Base-by-base conservation (phyloP, 305 asterid genomes). In the Fraxinus latifolia region DNA sequence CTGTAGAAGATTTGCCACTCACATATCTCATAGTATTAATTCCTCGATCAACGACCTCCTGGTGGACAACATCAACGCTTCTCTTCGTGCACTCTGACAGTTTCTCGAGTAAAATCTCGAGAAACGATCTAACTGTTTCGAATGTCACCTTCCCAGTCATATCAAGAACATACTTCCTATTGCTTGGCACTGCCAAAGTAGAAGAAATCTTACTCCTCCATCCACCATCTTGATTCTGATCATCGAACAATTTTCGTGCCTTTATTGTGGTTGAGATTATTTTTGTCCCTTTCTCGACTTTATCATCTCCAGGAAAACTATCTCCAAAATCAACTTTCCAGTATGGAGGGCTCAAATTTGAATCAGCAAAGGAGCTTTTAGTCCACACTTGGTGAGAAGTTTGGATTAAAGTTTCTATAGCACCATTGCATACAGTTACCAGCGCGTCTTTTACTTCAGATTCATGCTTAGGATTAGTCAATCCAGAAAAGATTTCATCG, bases 391-490 rank as follows among this genome's bases (percentile, higher is more conserved):
- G 82, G 79, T 92, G 89, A 80, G 96, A 87, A 31, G 95, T 91
- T 62, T 77, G 87, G 37, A 94, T 84, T 7, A 91, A 77, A 4
- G 97, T 91, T 50, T 93, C 93, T 3, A 91, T 87, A 0, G 97
- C 94, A n/a, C 89, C 89, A 39, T 87, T 91, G 68, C 95, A 91
- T 4, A 92, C 74, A 0, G 89, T 73, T 1, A 86, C 90, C 71
- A 93, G 32, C 89, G 89, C 77, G 17, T 90, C 92, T 68, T 82
- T 89, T 14, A 89, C 93, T 85, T 78, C 77, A 53, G 77, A 77
- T 77, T 93, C 94, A 42, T 92, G 94, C 79, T 89, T 90, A 5
- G 95, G 94, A 81, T 93, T 90, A 0, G 97, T 92, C 82, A 93
- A 77, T 1, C 96, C 95, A 0, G 89, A 76, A 74, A 94, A 88